Evolutionary conservation across 352 stramenopile genomes (phyloP).

Genomic region (Phytopythium litorale): DNA sequence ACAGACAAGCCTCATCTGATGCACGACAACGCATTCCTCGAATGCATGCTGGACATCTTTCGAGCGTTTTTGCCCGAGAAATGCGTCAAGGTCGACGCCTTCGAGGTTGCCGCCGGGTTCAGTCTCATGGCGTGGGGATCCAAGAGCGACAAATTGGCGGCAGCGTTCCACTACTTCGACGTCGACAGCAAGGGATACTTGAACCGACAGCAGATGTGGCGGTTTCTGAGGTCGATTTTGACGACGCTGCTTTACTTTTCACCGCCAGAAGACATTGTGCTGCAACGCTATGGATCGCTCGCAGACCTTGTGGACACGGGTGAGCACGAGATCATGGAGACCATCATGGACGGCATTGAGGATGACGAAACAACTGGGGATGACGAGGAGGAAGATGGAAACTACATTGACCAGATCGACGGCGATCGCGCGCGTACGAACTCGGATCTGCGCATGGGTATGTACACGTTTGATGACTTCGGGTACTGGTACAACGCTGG

Average conservation of each 20-base stretch:
- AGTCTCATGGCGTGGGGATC: slow-evolving; percentile 79
- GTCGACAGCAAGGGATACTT: slow-evolving; percentile 74
- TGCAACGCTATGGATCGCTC: slow-evolving; percentile 59
- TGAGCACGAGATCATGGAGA: slow-evolving; percentile 75
- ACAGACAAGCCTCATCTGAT: slow-evolving; percentile 66
- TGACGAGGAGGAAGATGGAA: slow-evolving; percentile 17
- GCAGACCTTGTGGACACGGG: slow-evolving; percentile 73
- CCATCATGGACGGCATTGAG: slow-evolving; percentile 59
- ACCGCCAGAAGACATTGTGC: slow-evolving; percentile 47
- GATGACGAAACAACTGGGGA: slow-evolving; percentile 8
- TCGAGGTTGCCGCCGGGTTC: slow-evolving; percentile 80
- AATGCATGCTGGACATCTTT: slow-evolving; percentile 76
- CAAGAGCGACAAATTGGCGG: slow-evolving; percentile 85
- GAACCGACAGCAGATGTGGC: slow-evolving; percentile 79
- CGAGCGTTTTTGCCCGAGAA: slow-evolving; percentile 66
- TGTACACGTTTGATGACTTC: slow-evolving; percentile 85
- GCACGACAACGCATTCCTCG: slow-evolving; percentile 72
- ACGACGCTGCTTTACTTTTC: slow-evolving; percentile 74
- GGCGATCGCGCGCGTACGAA: slow-evolving; percentile 34
- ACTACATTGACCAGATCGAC: slow-evolving; percentile 35
- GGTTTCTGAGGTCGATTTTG: slow-evolving; percentile 77
- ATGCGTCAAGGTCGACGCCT: slow-evolving; percentile 63
- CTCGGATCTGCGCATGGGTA: slow-evolving; percentile 43
- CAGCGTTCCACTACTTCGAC: slow-evolving; percentile 85
- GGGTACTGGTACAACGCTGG: slow-evolving; percentile 83